These are phyloP conservation scores for Pilatotrama ljubarskyi DNA, from an alignment of 768 basidiomycete genomes.

Conservation along the genomic window DNA sequence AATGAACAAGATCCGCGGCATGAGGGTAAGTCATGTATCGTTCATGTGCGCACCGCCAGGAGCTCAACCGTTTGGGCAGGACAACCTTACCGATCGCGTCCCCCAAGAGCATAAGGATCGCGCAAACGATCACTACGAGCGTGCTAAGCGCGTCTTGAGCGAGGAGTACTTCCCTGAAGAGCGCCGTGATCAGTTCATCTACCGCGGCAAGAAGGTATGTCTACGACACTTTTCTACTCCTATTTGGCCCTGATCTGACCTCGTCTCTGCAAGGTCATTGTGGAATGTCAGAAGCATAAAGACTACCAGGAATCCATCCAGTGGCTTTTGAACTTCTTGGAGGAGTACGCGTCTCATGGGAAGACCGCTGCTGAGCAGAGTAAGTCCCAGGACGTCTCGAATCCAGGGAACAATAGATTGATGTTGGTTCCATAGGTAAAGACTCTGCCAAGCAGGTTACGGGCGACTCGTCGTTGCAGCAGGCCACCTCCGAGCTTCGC, in stretches of 20 bases:
- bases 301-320: slow-evolving; percentile 82
- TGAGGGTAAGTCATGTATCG: slow-evolving; percentile 28
- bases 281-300: slow-evolving; percentile 90
- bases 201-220: slow-evolving; percentile 83
- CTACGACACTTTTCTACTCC: too few species aligned
- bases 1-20: slow-evolving; percentile 32
- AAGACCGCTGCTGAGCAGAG: slow-evolving; percentile 28
- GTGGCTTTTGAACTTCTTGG: slow-evolving; percentile 68
- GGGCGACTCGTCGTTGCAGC: slow-evolving; percentile 56
- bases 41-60: background rate
- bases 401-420: background rate
- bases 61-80: slow-evolving; percentile 28
- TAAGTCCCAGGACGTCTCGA: background rate
- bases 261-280: too few species aligned
- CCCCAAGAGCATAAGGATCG: slow-evolving; percentile 69
- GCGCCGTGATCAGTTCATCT: slow-evolving; percentile 90
- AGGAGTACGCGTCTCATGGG: slow-evolving; percentile 54
- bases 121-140: slow-evolving; percentile 53
- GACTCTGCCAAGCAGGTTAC: slow-evolving; percentile 23
- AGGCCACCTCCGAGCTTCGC: slow-evolving; percentile 63
- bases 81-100: slow-evolving; percentile 52
- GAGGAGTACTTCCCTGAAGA: slow-evolving; percentile 92
- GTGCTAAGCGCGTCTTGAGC: slow-evolving; percentile 63
- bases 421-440: slow-evolving; percentile 11
- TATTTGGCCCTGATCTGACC: too few species aligned